Percentiles rank a stretch among this genome's conserved stretches.
phyloP scores from a whole-genome alignment of 352 stramenopile genomes.

The Phytophthora hybrid region DNA sequence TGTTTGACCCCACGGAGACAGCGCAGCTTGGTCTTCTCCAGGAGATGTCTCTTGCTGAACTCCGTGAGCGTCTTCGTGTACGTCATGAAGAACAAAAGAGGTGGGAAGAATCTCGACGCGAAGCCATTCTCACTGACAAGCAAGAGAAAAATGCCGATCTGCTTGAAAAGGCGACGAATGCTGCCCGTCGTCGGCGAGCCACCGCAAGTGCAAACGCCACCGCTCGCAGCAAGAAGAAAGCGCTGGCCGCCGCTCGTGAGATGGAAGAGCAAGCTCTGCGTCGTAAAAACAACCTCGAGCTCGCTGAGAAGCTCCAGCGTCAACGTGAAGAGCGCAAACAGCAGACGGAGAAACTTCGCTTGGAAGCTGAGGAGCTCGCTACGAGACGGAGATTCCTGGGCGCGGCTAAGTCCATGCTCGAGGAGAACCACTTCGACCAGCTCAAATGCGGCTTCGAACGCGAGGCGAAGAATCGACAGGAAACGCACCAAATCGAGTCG shows the following conservation, averaged over 20 bases:
- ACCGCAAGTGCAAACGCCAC: constrained; percentile 72
- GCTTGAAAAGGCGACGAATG: constrained; percentile 78
- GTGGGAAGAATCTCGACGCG: constrained; percentile 72
- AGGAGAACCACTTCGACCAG: constrained; percentile 83
- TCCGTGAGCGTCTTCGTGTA: constrained; percentile 83
- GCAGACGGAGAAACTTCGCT: constrained; percentile 57
- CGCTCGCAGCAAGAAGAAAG: constrained; percentile 65
- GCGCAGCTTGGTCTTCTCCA: constrained; percentile 88
- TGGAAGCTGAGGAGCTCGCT: constrained; percentile 69
- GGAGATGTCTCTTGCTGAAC: constrained; percentile 93
- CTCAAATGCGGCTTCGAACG: constrained; percentile 77
- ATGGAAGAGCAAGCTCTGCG: constrained; percentile 67
- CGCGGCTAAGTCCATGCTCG: constrained; percentile 85
- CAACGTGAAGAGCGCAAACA: constrained; percentile 60
- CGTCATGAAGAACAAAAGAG: constrained; percentile 76
- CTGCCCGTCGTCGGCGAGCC: constrained; percentile 71
- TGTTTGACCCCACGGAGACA: constrained; percentile 93
- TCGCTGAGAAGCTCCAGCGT: constrained; percentile 76
- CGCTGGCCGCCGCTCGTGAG: constrained; percentile 56
- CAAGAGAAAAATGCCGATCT: constrained; percentile 82
- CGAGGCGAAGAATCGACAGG: constrained; percentile 60
- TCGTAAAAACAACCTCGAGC: constrained; percentile 71
- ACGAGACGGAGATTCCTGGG: constrained; percentile 88
- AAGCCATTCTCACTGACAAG: constrained; percentile 77
- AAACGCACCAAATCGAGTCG: constrained; percentile 48